phyloP scores from a whole-genome alignment of 306 rosid species.

The Mimosa bimucronata region DNA sequence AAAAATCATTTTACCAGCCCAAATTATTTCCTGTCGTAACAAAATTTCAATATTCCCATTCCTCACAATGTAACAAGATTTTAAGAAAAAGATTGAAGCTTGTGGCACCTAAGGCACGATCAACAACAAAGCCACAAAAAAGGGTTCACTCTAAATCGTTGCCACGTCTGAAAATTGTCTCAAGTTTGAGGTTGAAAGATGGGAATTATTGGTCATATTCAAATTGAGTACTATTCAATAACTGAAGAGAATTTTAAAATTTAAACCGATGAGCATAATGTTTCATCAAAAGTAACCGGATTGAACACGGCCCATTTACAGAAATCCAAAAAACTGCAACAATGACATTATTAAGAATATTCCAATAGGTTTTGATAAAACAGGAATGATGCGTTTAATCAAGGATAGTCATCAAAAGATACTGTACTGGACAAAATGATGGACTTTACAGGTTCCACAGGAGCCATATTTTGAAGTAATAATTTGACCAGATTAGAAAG shows the following conservation, averaged over 20 bases:
- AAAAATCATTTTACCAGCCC: background rate
- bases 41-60: background rate
- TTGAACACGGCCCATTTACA: background rate
- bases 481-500: background rate
- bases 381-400: slow-evolving; percentile 7
- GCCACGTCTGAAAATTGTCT: slow-evolving; percentile 1
- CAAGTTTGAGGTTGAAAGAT: slow-evolving; percentile 19
- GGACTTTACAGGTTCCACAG: slow-evolving; percentile 14
- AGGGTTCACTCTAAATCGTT: background rate
- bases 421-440: slow-evolving; percentile 5
- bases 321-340: background rate
- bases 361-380: background rate
- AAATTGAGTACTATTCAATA: background rate
- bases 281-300: background rate
- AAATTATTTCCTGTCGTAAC: background rate
- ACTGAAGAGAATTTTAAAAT: background rate
- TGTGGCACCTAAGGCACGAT: background rate
- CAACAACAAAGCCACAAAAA: background rate
- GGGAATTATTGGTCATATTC: background rate
- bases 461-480: background rate
- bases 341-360: background rate
- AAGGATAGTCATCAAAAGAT: background rate
- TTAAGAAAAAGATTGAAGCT: background rate
- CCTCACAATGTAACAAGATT: background rate
- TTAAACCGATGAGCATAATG: background rate